phyloP scores from a whole-genome alignment of 805 yeast genomes.

The Cyberlindnera meyerae region DNA sequence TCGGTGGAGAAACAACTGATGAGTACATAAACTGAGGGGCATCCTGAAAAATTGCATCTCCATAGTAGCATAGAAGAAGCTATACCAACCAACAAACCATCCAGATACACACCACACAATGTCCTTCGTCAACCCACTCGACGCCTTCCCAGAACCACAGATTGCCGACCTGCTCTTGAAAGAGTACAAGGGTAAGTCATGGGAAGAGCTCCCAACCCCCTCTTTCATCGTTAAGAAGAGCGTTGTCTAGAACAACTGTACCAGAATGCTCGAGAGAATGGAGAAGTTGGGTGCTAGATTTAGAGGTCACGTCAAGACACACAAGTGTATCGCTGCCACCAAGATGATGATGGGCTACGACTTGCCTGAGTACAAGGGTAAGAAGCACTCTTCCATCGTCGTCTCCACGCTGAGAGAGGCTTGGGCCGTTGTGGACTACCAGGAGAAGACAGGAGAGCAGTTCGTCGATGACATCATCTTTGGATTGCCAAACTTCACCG shows the following conservation, averaged over 20 bases:
- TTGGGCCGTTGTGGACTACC: constrained; percentile 39
- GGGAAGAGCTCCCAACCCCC: constrained; percentile 55
- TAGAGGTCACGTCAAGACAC: constrained; percentile 75
- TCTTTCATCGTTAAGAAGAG: constrained; percentile 44
- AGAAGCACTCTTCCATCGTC: constrained; percentile 45
- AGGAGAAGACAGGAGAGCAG: constrained; percentile 23
- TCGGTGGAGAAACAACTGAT: too few relatives aligned
- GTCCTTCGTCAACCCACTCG: constrained; percentile 15
- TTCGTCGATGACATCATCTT: constrained; percentile 45
- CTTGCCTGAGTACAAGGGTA: constrained; percentile 24
- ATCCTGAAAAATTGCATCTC: too few relatives aligned
- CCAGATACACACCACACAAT: constrained; percentile 1
- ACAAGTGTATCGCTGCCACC: constrained; percentile 61
- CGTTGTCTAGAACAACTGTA: constrained; percentile 37
- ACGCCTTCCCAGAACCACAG: constrained; percentile 16
- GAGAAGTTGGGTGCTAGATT: constrained; percentile 37
- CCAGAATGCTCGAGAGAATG: constrained; percentile 43
- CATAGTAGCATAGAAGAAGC: too few relatives aligned
- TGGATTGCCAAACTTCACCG: constrained; percentile 54
- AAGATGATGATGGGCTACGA: constrained; percentile 47
- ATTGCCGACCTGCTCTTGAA: constrained; percentile 13
- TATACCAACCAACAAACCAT: not conserved
- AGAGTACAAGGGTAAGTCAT: constrained; percentile 36
- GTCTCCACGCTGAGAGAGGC: constrained; percentile 71
- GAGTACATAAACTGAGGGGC: too few relatives aligned